Conservation (phyloP, 176 grass and related monocot species). For the Cenchrus fungigraminus region DNA sequence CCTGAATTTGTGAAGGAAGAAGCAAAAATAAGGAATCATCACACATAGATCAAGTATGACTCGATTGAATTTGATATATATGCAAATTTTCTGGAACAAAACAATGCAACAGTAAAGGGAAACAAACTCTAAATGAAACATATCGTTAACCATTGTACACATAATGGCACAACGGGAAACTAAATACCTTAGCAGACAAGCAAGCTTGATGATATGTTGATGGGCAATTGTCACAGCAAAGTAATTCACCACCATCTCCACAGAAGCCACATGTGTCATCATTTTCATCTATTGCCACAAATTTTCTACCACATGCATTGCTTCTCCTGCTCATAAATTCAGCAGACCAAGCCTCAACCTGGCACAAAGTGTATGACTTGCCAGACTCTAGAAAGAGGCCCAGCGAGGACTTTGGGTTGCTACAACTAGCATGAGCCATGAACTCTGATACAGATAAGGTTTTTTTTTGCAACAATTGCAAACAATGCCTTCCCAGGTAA, state of each 20-base stretch:
- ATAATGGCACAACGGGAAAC: not conserved
- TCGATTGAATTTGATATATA: not conserved
- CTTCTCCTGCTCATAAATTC: slow-evolving; percentile 75
- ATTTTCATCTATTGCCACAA: slow-evolving; percentile 75
- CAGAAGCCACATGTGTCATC: slow-evolving; percentile 97
- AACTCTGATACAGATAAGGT: slow-evolving; percentile 82
- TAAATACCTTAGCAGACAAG: slow-evolving; percentile 79
- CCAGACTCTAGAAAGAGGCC: slow-evolving; percentile 93
- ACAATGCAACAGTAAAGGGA: slow-evolving; percentile 7
- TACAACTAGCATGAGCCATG: slow-evolving; percentile 76
- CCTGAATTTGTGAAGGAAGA: slow-evolving; percentile 50
- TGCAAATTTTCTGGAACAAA: slow-evolving; percentile 28
- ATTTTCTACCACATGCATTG: slow-evolving; percentile 48
- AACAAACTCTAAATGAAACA: slow-evolving; percentile 16
- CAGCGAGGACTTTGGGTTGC: slow-evolving; percentile 58
- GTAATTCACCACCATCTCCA: slow-evolving; percentile 94
- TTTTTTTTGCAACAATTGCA: slow-evolving; percentile 75
- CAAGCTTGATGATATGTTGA: slow-evolving; percentile 94
- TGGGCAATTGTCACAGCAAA: slow-evolving; percentile 98
- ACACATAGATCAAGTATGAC: not conserved
- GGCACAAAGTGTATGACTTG: slow-evolving; percentile 82
- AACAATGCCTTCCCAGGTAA: slow-evolving; percentile 86
- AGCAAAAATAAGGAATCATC: slow-evolving; percentile 17
- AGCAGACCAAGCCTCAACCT: slow-evolving; percentile 92
- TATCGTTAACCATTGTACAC: not conserved